Percentiles rank a stretch among this genome's conserved stretches.
Conservation (phyloP, 208 protist genomes). For the Acanthamoeba culbertsoni region DNA sequence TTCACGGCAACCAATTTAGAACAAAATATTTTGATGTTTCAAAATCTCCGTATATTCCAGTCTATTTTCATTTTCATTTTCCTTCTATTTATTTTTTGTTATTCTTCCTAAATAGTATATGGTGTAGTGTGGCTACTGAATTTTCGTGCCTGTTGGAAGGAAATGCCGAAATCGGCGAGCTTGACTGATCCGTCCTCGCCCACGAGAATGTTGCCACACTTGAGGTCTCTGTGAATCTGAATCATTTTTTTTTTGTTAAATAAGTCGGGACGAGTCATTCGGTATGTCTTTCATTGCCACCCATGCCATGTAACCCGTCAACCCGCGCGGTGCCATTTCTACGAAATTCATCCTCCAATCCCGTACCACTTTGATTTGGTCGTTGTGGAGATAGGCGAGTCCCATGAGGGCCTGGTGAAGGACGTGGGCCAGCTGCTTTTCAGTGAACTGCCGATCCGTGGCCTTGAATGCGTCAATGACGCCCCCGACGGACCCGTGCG, state of each 20-base stretch:
- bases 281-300: not conserved
- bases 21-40: no score
- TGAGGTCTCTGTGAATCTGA: not conserved
- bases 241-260: not conserved
- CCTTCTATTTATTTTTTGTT: no score
- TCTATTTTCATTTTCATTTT: no score
- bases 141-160: not conserved
- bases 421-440: not conserved
- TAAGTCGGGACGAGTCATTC: not conserved
- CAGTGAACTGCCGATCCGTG: not conserved
- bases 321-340: no score
- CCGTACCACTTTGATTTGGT: not conserved
- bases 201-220: slow-evolving; percentile 5
- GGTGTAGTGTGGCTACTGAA: not conserved
- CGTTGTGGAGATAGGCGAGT: not conserved
- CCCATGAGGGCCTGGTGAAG: not conserved
- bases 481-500: not conserved
- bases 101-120: no score
- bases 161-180: slow-evolving; percentile 38
- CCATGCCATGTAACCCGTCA: not conserved
- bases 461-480: not conserved
- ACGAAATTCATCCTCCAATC: not conserved
- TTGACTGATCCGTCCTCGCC: slow-evolving; percentile 14
- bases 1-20: no score
- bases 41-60: no score